Percentiles rank a stretch among this genome's conserved stretches.
Evolutionary conservation across 495 filamentous ascomycete genomes (phyloP).

Genomic region (Neurospora tetraspora): DNA sequence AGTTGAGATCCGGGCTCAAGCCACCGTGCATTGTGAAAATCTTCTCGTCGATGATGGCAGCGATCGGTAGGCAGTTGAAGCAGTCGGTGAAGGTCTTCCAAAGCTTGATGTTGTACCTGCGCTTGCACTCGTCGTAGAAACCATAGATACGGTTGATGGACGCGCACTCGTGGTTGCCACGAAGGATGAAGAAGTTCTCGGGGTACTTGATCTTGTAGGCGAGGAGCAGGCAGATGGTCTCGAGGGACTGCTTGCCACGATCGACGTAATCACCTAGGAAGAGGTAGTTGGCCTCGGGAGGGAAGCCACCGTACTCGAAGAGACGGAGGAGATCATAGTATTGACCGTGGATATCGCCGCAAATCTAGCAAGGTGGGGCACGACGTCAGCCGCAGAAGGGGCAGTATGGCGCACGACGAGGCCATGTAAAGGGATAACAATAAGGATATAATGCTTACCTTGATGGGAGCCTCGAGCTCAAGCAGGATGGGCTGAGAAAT

Average conservation of each 20-base stretch:
- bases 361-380: slow-evolving; percentile 54
- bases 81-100: slow-evolving; percentile 99
- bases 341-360: slow-evolving; percentile 98
- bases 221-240: slow-evolving; percentile 96
- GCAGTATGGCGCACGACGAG: background rate
- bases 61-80: slow-evolving; percentile 99
- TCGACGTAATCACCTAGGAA: slow-evolving; percentile 99
- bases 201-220: slow-evolving; percentile 99
- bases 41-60: slow-evolving; percentile 99
- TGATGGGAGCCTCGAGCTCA: slow-evolving; percentile 96
- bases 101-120: slow-evolving; percentile 98
- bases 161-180: slow-evolving; percentile 98
- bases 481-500: slow-evolving; percentile 98
- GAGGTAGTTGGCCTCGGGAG: slow-evolving; percentile 97
- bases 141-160: slow-evolving; percentile 99
- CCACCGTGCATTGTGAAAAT: slow-evolving; percentile 99
- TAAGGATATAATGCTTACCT: slow-evolving; percentile 50
- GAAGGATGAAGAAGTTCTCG: slow-evolving; percentile 98
- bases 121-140: slow-evolving; percentile 99
- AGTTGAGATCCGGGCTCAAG: slow-evolving; percentile 93
- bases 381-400: slow-evolving; percentile 9
- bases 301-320: slow-evolving; percentile 98
- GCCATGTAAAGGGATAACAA: background rate
- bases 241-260: slow-evolving; percentile 97
- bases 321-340: slow-evolving; percentile 97